Evolutionary conservation across 2,329 filamentous ascomycete genomes (phyloP), one percentile per base, ranked within the genome.

Genomic region (Beauveria australis): DNA sequence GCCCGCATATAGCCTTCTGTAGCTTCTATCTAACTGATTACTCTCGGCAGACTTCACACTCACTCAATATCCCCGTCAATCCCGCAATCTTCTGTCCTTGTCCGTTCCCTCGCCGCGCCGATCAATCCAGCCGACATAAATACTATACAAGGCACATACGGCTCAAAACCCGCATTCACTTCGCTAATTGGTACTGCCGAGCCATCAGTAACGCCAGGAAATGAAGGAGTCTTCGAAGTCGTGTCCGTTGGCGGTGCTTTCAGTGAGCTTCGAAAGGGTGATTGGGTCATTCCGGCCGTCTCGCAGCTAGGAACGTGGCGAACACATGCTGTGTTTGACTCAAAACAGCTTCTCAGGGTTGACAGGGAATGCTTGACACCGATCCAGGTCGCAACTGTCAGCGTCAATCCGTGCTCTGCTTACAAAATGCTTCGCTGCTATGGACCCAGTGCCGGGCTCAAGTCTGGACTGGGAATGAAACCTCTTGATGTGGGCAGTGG

Each of bases 91-190:
- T 76, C 81, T 52, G 76, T 95, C 66, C 92, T 93, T 59, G 79
- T 99, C 63, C 91, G 91, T 73, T 88, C 94, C 68, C 89, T 99
- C 68, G 90, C 92, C 37, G 86, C 92, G 1, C 91, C 94, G 61
- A 91, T 99, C 74, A 99, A 99, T 78, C 94, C 94, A 26, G 92
- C 94, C 70, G 94, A 99, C 76, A 90, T 99, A 74, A 99, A 99
- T 79, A 93, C 93, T 69, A 90, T 99, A 69, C 94, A 99, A 79
- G 94, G 94, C 66, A 92, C 93, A 4, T 99, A 99, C 77, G 93
- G 93, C 63, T 86, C 86, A 51, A 91, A 91, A 72, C 92, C 92
- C 0, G 78, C 82, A 49, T 92, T 96, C 75, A 87, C 85, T 19
- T 87, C 86, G 6, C 75, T 84, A 1, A 84, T 99, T 59, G 89